phyloP scores from a whole-genome alignment of 1,139 yeast species.

The Kodamaea sp. region DNA sequence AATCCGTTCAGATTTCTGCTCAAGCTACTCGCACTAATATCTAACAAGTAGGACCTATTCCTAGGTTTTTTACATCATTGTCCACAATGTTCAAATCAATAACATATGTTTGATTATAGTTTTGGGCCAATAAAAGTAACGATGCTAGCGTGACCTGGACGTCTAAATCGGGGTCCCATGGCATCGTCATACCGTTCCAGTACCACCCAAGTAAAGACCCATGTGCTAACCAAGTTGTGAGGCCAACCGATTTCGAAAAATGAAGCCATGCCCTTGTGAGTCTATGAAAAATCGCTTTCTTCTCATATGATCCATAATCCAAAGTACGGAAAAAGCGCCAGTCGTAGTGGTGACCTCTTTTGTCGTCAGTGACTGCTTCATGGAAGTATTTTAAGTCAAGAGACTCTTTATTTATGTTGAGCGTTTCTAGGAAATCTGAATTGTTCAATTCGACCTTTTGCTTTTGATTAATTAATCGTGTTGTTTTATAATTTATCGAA shows the following conservation, averaged over 20 bases:
- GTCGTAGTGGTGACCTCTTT: slow-evolving; percentile 28
- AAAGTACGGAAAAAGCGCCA: slow-evolving; percentile 40
- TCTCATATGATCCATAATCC: slow-evolving; percentile 31
- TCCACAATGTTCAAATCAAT: slow-evolving; percentile 31
- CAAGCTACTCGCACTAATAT: slow-evolving; percentile 46
- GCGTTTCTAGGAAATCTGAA: slow-evolving; percentile 8
- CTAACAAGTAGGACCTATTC: slow-evolving; percentile 45
- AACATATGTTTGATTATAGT: slow-evolving; percentile 46
- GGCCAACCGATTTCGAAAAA: slow-evolving; percentile 39
- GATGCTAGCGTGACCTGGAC: slow-evolving; percentile 49
- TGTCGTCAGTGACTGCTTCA: slow-evolving; percentile 44
- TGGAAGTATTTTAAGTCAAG: slow-evolving; percentile 16
- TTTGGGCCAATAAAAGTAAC: slow-evolving; percentile 35
- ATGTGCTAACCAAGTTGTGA: slow-evolving; percentile 57
- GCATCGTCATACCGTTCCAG: slow-evolving; percentile 56
- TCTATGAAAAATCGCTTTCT: slow-evolving; percentile 43
- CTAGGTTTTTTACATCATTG: slow-evolving; percentile 31
- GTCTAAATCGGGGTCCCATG: slow-evolving; percentile 65
- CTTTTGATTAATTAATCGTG: slow-evolving; percentile 2
- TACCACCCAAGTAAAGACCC: slow-evolving; percentile 60
- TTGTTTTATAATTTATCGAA: slow-evolving; percentile 4
- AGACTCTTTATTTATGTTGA: neutral
- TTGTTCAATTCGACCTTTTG: slow-evolving; percentile 2
- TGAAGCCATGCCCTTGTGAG: slow-evolving; percentile 52
- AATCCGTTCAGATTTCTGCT: slow-evolving; percentile 35